Evolutionary conservation across 805 yeast species (phyloP), one percentile per base, ranked within the genome.

Genomic region (Candida adriatica): DNA sequence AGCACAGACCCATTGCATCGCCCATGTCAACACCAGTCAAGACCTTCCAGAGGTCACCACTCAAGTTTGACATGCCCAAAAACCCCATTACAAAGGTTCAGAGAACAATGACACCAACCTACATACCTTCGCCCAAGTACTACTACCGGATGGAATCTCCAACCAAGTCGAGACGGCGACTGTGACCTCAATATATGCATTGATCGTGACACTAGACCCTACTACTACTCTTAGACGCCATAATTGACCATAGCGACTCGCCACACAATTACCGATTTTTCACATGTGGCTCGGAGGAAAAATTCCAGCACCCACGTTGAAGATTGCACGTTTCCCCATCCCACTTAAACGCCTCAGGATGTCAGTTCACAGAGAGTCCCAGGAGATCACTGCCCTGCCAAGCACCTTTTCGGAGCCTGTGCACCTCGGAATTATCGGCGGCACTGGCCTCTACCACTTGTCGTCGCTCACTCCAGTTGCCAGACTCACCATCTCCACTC

Each of bases 361-460:
- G 55, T 51, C 55, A 10, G 34, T 25, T 15, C 55, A 51, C 29
- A 46, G 55, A 34, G 54, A 49, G 36, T 10, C 41, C 14, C 10
- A 29, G 6, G 35, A 23, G 9, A 8, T 25, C 6, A 20, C 31
- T 2, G 32, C 28, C 17, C 36, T 51, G 8, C 81, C 84, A 25
- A 66, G 69, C 37, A 59, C 61, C 19, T 79, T 71, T 60, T 53
- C 59, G 34, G 82, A 76, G 47, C 79, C 83, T 20, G 83, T 92
- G 16, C 69, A 73, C 24, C 68, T 92, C 26, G 97, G 95, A 21
- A 75, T 92, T 45, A 92, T 92, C 55, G 98, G 98, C 24, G 98
- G 98, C 24, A 92, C 98, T 5, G 99, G 99, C n/a, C 70, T 92
- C 18, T 92, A 92, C 65, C 82, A 84, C 37, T 66, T 92, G 35